Conservation (phyloP, 768 basidiomycete genomes). For the Serendipita sp. region DNA sequence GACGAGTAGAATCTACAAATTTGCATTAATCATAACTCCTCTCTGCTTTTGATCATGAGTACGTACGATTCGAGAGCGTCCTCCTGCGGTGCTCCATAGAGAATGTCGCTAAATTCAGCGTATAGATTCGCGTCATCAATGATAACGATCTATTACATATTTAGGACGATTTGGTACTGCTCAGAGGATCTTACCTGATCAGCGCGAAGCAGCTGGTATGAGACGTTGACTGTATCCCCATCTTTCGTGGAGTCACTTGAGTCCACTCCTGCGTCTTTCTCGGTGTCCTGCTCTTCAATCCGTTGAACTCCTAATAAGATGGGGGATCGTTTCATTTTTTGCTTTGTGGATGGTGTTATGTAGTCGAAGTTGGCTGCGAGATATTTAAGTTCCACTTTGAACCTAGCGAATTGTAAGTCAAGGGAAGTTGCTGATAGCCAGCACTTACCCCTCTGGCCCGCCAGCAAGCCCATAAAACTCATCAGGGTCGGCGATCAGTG, state of each 20-base stretch:
- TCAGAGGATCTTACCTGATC: conserved; percentile 20
- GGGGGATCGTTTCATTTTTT: conserved; percentile 50
- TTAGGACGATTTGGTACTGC: no score
- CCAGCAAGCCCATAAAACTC: conserved; percentile 57
- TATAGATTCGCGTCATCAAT: conserved; percentile 75
- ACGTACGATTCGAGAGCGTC: conserved; percentile 66
- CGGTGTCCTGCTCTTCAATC: conserved; percentile 13
- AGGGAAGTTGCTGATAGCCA: neutral
- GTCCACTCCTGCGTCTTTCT: neutral
- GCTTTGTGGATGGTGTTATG: conserved; percentile 33
- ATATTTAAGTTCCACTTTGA: conserved; percentile 65
- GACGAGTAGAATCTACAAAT: conserved; percentile 50
- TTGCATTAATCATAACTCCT: neutral
- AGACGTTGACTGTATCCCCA: conserved; percentile 20
- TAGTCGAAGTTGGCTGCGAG: conserved; percentile 54
- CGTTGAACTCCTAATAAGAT: conserved; percentile 56
- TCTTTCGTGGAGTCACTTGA: neutral
- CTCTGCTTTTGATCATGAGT: neutral
- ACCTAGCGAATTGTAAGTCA: conserved; percentile 33
- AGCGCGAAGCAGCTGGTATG: conserved; percentile 56
- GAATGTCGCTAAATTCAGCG: conserved; percentile 57
- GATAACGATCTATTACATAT: conserved; percentile 41
- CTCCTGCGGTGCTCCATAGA: conserved; percentile 76
- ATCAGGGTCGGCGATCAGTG: conserved; percentile 49
- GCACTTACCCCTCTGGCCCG: conserved; percentile 42